These are phyloP conservation scores for Wolfiporia cocos DNA, from an alignment of 1,284 basidiomycete genomes.

Conservation along the genomic window DNA sequence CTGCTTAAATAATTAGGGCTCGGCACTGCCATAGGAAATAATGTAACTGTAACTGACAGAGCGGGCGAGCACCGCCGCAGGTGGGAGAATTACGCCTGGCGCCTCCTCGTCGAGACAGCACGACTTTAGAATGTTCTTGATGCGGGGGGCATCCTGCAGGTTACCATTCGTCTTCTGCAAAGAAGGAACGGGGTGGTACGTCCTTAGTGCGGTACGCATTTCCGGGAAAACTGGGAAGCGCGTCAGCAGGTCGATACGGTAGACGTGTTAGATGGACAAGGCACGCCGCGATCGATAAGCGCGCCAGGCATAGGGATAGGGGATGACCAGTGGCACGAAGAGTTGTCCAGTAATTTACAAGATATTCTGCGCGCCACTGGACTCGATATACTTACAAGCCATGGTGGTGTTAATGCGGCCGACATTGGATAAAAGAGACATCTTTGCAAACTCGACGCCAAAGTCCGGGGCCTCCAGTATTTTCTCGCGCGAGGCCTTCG, in stretches of 20 bases:
- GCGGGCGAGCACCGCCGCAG: constrained; percentile 22
- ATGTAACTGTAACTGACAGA: constrained; percentile 17
- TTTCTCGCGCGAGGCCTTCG: constrained; percentile 83
- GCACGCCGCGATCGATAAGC: background rate
- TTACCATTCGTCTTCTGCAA: constrained; percentile 61
- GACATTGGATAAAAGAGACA: constrained; percentile 84
- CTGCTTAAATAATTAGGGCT: constrained; percentile 24
- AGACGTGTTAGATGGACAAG: constrained; percentile 6
- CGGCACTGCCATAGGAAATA: background rate
- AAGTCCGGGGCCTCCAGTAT: constrained; percentile 77
- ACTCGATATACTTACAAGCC: constrained; percentile 64
- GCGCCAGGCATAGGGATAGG: background rate
- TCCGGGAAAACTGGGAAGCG: constrained; percentile 45
- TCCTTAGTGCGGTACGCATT: constrained; percentile 65
- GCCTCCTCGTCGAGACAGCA: constrained; percentile 22
- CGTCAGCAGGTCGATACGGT: constrained; percentile 4
- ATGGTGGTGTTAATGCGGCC: constrained; percentile 94
- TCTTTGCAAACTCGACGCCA: constrained; percentile 77
- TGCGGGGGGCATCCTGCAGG: constrained; percentile 66
- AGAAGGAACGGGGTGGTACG: constrained; percentile 67
- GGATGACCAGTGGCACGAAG: background rate
- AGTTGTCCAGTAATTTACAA: background rate
- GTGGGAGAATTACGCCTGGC: constrained; percentile 19
- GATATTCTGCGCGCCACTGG: background rate
- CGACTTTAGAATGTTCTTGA: constrained; percentile 38